phyloP scores from a whole-genome alignment of 176 grass and related monocot species.

The Oryza officinalis region DNA sequence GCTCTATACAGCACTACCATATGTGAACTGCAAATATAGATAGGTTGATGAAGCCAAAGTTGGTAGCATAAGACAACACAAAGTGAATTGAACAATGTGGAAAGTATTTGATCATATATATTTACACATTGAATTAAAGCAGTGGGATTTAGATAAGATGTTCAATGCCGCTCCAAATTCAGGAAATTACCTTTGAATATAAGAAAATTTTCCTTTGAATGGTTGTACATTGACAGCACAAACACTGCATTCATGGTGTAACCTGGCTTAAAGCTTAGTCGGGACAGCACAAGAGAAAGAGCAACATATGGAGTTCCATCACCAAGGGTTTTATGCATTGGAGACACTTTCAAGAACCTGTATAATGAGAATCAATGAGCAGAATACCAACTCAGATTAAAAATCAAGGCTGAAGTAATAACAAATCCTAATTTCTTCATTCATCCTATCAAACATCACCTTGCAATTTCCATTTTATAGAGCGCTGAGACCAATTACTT shows the following conservation, averaged over 20 bases:
- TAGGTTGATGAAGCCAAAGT: background rate
- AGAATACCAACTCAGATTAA: background rate
- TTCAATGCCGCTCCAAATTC: background rate
- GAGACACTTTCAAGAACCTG: background rate
- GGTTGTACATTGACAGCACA: background rate
- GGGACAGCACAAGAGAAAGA: background rate
- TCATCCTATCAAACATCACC: background rate
- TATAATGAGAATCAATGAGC: background rate
- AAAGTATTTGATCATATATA: background rate
- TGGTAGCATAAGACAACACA: background rate
- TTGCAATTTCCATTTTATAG: background rate
- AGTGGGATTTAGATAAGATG: background rate
- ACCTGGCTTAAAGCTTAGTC: background rate
- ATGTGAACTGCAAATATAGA: background rate
- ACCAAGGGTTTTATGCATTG: background rate
- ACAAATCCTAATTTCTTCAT: background rate
- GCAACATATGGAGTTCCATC: background rate
- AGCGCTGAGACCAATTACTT: background rate
- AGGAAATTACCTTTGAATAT: background rate
- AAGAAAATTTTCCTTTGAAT: background rate
- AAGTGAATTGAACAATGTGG: background rate
- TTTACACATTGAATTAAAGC: background rate
- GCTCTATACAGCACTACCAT: background rate
- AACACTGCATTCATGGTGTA: background rate
- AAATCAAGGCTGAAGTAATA: background rate